Evolutionary conservation across 176 grass and related monocot species (phyloP).

Genomic region (Urochloa ruziziensis): DNA sequence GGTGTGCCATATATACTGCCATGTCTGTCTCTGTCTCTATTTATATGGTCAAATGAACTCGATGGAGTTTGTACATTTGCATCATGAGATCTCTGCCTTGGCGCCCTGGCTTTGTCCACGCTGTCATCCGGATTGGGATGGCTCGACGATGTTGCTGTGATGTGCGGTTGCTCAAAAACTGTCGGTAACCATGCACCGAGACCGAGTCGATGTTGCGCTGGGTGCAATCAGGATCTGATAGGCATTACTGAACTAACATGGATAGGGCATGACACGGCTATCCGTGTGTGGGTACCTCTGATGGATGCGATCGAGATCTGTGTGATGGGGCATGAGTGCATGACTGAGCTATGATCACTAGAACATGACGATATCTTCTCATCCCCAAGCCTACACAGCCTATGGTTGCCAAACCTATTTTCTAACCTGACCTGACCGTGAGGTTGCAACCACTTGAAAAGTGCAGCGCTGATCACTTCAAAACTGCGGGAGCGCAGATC

Average conservation of each 20-base stretch:
- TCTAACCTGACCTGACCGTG: background rate
- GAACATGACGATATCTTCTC: background rate
- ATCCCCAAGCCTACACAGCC: background rate
- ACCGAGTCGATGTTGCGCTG: slow-evolving; percentile 3
- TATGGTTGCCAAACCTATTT: background rate
- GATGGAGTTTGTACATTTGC: background rate
- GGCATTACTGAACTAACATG: slow-evolving; percentile 28
- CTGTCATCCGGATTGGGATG: background rate
- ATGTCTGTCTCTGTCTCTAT: background rate
- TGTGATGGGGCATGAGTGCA: background rate
- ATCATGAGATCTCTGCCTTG: background rate
- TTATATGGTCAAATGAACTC: slow-evolving; percentile 13
- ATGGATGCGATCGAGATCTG: background rate
- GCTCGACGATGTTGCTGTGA: background rate
- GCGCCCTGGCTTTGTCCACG: background rate
- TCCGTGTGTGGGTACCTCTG: background rate
- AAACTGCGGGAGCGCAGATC: too few species aligned
- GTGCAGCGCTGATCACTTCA: background rate
- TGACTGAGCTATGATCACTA: background rate
- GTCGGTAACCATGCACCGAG: slow-evolving; percentile 28
- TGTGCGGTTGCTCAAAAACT: background rate
- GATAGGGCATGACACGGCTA: background rate
- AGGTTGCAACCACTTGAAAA: slow-evolving; percentile 8
- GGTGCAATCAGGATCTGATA: slow-evolving; percentile 18
- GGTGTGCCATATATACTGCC: background rate